Percentiles rank a stretch among this genome's conserved stretches.
phyloP scores from a whole-genome alignment of 2,329 filamentous ascomycete genomes.

The Aspergillus transmontanensis region DNA sequence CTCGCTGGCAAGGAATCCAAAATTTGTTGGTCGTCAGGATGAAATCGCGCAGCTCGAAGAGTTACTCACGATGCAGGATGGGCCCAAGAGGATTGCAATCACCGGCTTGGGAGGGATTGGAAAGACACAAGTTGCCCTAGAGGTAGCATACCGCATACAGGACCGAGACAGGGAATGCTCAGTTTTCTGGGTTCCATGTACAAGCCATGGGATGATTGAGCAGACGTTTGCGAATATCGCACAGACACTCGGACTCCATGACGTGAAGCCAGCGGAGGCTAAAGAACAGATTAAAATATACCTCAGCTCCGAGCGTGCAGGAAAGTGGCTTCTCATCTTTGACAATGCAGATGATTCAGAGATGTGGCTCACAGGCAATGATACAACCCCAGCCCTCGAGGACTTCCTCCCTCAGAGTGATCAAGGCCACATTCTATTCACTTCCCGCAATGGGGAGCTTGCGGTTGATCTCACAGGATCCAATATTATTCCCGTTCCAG shows the following conservation, averaged over 20 bases:
- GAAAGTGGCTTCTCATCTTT: slow-evolving; percentile 27
- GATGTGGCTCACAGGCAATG: no score
- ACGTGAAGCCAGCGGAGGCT: slow-evolving; percentile 5
- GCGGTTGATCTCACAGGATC: slow-evolving; percentile 16
- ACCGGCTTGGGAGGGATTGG: slow-evolving; percentile 14
- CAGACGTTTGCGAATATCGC: slow-evolving; percentile 16
- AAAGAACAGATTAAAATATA: slow-evolving; percentile 13
- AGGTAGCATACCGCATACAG: slow-evolving; percentile 24
- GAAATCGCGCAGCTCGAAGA: neutral
- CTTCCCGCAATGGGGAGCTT: slow-evolving; percentile 19
- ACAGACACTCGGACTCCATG: slow-evolving; percentile 8
- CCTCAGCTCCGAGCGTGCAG: slow-evolving; percentile 12
- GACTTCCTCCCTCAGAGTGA: slow-evolving; percentile 20
- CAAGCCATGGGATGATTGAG: slow-evolving; percentile 21
- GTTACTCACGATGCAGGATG: neutral
- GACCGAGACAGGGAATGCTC: slow-evolving; percentile 19
- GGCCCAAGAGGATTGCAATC: neutral
- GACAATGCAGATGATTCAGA: neutral
- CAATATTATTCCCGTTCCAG: slow-evolving; percentile 19
- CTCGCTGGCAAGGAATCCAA: slow-evolving; percentile 16
- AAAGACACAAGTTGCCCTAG: slow-evolving; percentile 21
- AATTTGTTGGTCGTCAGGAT: neutral
- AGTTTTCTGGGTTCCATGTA: slow-evolving; percentile 33
- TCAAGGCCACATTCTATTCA: slow-evolving; percentile 31
- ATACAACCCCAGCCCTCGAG: neutral